Conservation (phyloP, 768 basidiomycete species). For the Strobilomyces dryophilus region DNA sequence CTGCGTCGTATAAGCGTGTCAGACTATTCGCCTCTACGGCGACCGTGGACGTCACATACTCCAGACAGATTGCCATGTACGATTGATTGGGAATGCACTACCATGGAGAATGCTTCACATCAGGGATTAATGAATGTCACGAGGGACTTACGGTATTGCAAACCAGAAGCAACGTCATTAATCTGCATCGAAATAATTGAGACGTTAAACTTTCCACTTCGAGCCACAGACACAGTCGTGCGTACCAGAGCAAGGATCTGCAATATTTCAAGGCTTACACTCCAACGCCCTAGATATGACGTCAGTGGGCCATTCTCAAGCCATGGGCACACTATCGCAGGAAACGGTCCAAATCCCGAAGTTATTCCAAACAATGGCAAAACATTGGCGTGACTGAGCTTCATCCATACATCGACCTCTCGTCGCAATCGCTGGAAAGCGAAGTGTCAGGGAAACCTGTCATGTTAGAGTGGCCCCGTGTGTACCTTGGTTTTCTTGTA, state of each 20-base stretch:
- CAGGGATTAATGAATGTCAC: neutral
- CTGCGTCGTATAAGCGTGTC: neutral
- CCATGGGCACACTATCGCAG: slow-evolving; percentile 3
- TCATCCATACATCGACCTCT: slow-evolving; percentile 7
- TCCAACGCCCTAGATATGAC: neutral
- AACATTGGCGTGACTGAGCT: slow-evolving; percentile 1
- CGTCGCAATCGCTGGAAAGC: neutral
- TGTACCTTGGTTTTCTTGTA: neutral
- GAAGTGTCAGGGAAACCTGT: neutral
- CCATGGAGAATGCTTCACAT: neutral
- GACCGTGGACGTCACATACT: neutral
- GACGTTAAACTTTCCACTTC: neutral
- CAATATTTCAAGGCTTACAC: neutral
- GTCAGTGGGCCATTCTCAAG: neutral
- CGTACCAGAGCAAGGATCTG: neutral
- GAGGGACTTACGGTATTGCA: neutral
- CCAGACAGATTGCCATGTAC: slow-evolving; percentile 1
- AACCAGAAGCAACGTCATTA: neutral
- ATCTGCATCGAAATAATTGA: neutral
- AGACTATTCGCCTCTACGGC: neutral
- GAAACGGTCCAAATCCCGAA: neutral
- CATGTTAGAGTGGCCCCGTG: neutral
- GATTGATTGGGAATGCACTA: neutral
- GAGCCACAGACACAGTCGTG: neutral
- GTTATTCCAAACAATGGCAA: neutral